Conservation (phyloP, 768 basidiomycete genomes). For the Chlorophyllum brunneum region DNA sequence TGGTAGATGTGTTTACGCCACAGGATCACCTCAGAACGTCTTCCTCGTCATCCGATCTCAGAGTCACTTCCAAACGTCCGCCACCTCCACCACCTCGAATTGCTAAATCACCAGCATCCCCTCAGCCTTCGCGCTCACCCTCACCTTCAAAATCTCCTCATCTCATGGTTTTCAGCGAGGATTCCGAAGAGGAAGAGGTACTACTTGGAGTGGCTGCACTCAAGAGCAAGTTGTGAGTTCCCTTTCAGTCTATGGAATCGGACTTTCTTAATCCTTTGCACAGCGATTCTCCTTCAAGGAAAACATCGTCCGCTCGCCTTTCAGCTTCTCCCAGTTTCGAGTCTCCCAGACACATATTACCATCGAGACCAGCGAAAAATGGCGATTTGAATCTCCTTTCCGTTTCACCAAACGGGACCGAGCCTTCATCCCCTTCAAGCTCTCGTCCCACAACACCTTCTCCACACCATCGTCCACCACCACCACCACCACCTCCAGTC, state of each 20-base stretch:
- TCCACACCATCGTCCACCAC: conserved; percentile 7
- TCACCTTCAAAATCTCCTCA: conserved; percentile 37
- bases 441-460: conserved; percentile 3
- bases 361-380: background rate
- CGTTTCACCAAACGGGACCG: conserved; percentile 3
- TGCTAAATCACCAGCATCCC: conserved; percentile 26
- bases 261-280: background rate
- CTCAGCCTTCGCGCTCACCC: conserved; percentile 34
- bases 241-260: background rate
- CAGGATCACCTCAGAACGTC: conserved; percentile 37
- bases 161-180: background rate
- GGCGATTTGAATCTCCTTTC: background rate
- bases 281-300: conserved; percentile 10
- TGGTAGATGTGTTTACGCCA: conserved; percentile 20
- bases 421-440: background rate
- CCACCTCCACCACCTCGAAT: conserved; percentile 50
- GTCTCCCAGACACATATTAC: conserved; percentile 1
- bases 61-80: conserved; percentile 42
- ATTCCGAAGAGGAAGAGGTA: conserved; percentile 14
- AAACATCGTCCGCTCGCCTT: background rate
- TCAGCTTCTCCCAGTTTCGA: background rate
- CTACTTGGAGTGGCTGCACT: conserved; percentile 16
- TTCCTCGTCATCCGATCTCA: conserved; percentile 54
- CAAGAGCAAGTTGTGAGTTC: conserved; percentile 24
- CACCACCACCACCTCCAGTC: conserved; percentile 3